These are phyloP conservation scores for Malus asiatica DNA, from an alignment of 306 rosid species.

Conservation along the genomic window DNA sequence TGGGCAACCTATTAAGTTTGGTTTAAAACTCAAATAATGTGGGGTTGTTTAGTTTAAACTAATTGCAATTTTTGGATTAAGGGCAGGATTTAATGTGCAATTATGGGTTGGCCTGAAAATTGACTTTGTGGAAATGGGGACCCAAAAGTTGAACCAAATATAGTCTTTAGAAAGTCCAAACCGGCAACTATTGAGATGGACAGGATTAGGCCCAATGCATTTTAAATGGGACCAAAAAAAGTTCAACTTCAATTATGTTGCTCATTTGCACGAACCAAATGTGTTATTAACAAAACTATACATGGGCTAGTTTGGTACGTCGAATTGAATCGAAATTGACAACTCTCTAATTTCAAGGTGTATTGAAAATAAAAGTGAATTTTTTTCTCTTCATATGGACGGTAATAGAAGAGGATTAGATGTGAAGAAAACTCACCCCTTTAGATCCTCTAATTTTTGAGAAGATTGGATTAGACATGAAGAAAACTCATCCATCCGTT, in stretches of 20 bases:
- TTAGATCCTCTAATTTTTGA: background rate
- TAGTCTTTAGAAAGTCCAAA: background rate
- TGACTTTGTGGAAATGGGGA: background rate
- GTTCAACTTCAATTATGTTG: background rate
- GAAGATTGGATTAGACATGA: background rate
- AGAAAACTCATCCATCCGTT: background rate
- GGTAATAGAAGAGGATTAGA: no score
- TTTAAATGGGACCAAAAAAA: background rate
- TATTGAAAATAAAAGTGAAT: background rate
- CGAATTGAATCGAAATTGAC: background rate
- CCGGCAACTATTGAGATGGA: background rate
- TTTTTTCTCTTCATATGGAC: no score
- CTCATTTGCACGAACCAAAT: background rate
- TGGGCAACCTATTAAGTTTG: constrained; percentile 10
- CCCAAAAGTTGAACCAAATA: background rate
- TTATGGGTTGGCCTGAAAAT: background rate
- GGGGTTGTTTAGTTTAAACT: background rate
- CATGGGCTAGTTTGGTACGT: background rate
- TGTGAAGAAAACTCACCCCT: background rate
- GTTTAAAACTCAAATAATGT: background rate
- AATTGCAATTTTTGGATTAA: background rate
- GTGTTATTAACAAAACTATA: no score
- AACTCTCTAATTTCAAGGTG: background rate
- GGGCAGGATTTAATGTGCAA: background rate
- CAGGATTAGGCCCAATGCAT: background rate